A percentile compares a stretch with the other conserved stretches of the same genome.
These are phyloP conservation scores for Croton laevigatus DNA, from an alignment of 441 rosid genomes.

Conservation along the genomic window DNA sequence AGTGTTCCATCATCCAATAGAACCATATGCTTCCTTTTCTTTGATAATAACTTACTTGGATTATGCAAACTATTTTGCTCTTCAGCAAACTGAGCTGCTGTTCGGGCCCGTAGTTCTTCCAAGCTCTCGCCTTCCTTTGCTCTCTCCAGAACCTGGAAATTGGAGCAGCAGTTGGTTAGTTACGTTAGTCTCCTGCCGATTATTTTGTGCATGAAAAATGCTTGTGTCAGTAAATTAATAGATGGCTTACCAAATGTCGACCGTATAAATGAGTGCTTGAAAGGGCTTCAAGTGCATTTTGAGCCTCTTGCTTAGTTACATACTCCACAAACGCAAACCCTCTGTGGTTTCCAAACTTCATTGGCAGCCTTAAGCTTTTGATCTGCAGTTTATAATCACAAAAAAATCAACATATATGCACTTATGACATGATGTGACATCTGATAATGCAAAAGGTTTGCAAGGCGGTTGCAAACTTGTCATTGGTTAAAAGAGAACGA, in stretches of 20 bases:
- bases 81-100: slow-evolving; percentile 72
- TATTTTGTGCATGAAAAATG: neutral
- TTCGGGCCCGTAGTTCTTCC: slow-evolving; percentile 70
- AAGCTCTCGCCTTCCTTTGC: slow-evolving; percentile 86
- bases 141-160: slow-evolving; percentile 72
- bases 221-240: neutral
- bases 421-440: too few relatives aligned
- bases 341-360: slow-evolving; percentile 66
- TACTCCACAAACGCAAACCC: slow-evolving; percentile 89
- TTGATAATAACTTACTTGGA: slow-evolving; percentile 43
- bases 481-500: neutral
- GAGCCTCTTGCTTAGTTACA: slow-evolving; percentile 87
- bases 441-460: neutral
- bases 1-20: slow-evolving; percentile 51
- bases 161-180: neutral
- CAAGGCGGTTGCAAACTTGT: neutral
- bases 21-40: slow-evolving; percentile 59
- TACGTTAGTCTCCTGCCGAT: neutral
- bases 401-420: neutral
- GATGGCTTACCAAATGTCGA: slow-evolving; percentile 72
- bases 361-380: slow-evolving; percentile 86
- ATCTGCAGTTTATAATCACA: slow-evolving; percentile 42
- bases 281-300: slow-evolving; percentile 68
- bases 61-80: slow-evolving; percentile 45
- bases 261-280: slow-evolving; percentile 86